Base-by-base conservation (phyloP, 495 filamentous ascomycete species). In the Podospora conica region DNA sequence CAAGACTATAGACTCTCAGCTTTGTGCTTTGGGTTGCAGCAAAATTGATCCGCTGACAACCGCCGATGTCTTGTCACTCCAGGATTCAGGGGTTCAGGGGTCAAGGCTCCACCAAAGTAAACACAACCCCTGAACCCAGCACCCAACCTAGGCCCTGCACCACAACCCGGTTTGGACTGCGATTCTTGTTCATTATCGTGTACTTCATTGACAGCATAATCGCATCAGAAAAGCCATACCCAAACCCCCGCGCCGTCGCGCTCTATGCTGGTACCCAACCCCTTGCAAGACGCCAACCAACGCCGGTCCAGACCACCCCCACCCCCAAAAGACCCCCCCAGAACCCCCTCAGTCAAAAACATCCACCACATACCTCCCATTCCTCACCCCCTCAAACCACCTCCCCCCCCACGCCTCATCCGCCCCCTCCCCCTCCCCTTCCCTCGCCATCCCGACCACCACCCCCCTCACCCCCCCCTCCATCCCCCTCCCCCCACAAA, bases 341-440 rank as follows among this genome's bases (percentile, higher is more conserved):
- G 20, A n/a, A n/a, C n/a, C n/a, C 23, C 29, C 21, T 29, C 74
- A 84, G 66, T 84, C 84, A 80, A 91, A 91, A 53, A 90, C 86
- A 79, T 91, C 88, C 18, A 82, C 87, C 28, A 86, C 86, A 81
- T 86, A 90, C 67, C 88, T 72, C 72, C 84, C 82, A 68, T 88
- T 85, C 73, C 82, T 78, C 64, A 89, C 66, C 11, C 73, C 73
- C 63, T 86, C 80, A 74, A 87, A 89, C 84, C 81, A 85, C 69
- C 80, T 76, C 70, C 66, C 21, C 21, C 68, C 62, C 54, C 58
- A 55, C 74, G 75, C 55, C 65, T 77, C 76, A 18, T 72, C 78
- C 25, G 75, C 75, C 28, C 70, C 70, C 22, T 82, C 78, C 9
- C 73, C 54, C 74, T 83, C 60, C 83, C 80, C 64, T 73, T 75